Conservation (phyloP, 192 early-diverging fungal genomes). For the Backusella liffmaniae region DNA sequence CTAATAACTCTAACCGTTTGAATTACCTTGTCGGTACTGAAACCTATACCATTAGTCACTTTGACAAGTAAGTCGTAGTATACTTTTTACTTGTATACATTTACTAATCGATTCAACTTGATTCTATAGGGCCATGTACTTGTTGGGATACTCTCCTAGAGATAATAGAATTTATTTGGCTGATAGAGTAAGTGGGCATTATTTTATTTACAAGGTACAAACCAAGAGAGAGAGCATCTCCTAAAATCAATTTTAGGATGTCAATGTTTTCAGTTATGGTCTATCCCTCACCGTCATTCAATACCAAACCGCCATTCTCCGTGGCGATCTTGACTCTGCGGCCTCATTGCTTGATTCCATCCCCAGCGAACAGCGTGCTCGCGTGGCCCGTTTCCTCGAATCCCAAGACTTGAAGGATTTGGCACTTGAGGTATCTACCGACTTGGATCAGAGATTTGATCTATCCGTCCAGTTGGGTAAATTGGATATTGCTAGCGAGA, state of each 20-base stretch:
- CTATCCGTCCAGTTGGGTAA: conserved; percentile 84
- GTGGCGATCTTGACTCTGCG: conserved; percentile 88
- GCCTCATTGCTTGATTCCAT: conserved; percentile 80
- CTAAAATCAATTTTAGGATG: conserved; percentile 49
- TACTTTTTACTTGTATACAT: neutral
- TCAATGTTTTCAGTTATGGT: conserved; percentile 85
- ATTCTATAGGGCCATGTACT: conserved; percentile 69
- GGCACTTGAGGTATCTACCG: conserved; percentile 92
- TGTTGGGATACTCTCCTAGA: conserved; percentile 91
- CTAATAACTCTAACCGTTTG: conserved; percentile 84
- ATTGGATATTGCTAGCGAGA: conserved; percentile 80
- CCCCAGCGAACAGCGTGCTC: conserved; percentile 83
- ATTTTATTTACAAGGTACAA: no score
- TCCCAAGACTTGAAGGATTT: conserved; percentile 88
- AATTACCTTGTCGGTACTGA: conserved; percentile 96
- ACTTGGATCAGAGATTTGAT: conserved; percentile 95
- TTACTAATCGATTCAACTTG: conserved; percentile 4
- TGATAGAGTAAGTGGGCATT: conserved; percentile 63
- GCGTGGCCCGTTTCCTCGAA: conserved; percentile 95
- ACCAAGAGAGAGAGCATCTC: no score
- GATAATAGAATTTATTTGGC: conserved; percentile 94
- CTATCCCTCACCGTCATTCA: conserved; percentile 94
- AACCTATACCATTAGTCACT: conserved; percentile 93
- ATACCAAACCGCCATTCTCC: conserved; percentile 97
- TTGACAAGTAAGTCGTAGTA: conserved; percentile 69